Conservation (phyloP, 23 red algal species). For the Gracilaria caudata region DNA sequence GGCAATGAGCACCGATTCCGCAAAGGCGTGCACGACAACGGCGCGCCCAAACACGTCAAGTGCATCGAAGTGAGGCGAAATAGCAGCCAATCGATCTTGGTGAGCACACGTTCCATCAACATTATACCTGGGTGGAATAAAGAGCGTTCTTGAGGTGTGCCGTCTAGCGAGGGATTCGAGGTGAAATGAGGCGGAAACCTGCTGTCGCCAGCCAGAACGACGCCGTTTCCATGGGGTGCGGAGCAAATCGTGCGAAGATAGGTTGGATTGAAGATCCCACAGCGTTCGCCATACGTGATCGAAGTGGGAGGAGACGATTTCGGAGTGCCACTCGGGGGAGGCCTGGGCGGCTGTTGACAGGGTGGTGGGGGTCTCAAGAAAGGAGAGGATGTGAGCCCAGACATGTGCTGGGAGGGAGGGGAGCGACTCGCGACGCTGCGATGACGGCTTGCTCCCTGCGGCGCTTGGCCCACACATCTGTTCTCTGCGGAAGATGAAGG, state of each 20-base stretch:
- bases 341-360: background rate
- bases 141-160: background rate
- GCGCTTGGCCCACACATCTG: background rate
- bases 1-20: constrained; percentile 23
- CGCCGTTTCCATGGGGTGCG: constrained; percentile 10
- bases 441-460: background rate
- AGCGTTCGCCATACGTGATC: constrained; percentile 28
- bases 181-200: constrained; percentile 28
- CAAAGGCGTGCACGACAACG: constrained; percentile 9
- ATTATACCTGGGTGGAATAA: constrained; percentile 20
- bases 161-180: background rate
- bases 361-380: background rate
- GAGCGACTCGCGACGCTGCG: background rate
- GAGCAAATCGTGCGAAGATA: constrained; percentile 11
- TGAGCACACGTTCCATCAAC: background rate
- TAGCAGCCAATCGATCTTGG: background rate
- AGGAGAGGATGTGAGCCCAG: constrained; percentile 40
- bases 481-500: no score
- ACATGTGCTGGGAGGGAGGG: constrained; percentile 29
- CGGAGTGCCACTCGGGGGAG: background rate
- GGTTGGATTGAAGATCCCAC: constrained; percentile 25
- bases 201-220: constrained; percentile 5
- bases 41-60: constrained; percentile 33
- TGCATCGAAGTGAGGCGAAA: background rate
- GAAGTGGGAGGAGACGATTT: constrained; percentile 15